Evolutionary conservation across 2,329 filamentous ascomycete species (phyloP).

Genomic region (Neoscytalidium dimidiatum): DNA sequence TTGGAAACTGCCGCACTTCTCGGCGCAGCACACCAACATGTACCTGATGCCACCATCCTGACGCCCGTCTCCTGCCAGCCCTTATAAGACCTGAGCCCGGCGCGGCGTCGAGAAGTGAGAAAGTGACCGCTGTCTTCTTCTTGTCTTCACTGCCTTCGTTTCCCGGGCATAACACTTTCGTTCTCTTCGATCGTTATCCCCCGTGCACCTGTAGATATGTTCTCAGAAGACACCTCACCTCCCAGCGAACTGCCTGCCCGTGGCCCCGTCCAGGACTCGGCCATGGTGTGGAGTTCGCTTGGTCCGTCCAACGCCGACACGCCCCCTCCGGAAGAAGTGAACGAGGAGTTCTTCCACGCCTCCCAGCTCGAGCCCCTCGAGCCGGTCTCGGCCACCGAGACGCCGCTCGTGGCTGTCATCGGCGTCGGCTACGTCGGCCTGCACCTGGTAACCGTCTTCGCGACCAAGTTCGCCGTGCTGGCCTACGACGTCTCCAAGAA

Average conservation of each 20-base stretch:
- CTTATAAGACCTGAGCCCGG: conserved; percentile 1
- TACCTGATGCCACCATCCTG: background rate
- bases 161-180: background rate
- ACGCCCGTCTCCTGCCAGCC: background rate
- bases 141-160: background rate
- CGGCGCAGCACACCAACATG: background rate
- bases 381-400: background rate
- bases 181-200: background rate
- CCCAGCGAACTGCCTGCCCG: background rate
- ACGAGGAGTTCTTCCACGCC: conserved; percentile 10
- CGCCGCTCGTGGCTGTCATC: conserved; percentile 46
- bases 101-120: background rate
- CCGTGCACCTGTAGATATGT: background rate
- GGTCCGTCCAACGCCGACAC: conserved; percentile 1
- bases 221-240: background rate
- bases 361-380: background rate
- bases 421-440: conserved; percentile 57
- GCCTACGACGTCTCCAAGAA: conserved; percentile 31
- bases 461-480: conserved; percentile 44
- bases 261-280: background rate
- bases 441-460: conserved; percentile 51
- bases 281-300: conserved; percentile 1
- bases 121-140: background rate
- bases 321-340: conserved; percentile 2
- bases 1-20: conserved; percentile 1